A percentile compares a stretch with the other conserved stretches of the same genome.
Evolutionary conservation across 2,329 filamentous ascomycete species (phyloP).

Genomic region (Aspergillus sp.): DNA sequence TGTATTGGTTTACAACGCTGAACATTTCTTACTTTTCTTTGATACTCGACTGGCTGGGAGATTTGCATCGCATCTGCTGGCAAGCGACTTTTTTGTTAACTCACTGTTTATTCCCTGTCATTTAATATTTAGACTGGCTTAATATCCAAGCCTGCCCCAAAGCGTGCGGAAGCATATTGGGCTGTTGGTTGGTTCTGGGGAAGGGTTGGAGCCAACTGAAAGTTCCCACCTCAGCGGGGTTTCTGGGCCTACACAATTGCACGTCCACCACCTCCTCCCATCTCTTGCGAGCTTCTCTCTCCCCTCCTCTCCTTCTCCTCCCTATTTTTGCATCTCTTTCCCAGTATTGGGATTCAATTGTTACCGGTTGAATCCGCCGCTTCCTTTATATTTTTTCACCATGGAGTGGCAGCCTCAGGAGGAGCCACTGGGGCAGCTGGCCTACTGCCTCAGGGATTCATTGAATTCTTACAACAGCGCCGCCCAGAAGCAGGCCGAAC

Average conservation of each 20-base stretch:
- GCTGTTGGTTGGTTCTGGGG: conserved; percentile 10
- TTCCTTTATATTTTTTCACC: conserved; percentile 12
- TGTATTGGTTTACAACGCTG: neutral
- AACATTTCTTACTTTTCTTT: conserved; percentile 2
- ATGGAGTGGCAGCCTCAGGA: conserved; percentile 94
- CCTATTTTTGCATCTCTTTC: conserved; percentile 9
- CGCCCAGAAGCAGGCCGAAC: conserved; percentile 85
- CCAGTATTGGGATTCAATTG: conserved; percentile 11
- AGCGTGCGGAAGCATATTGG: neutral
- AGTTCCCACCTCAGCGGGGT: conserved; percentile 22
- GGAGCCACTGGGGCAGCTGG: conserved; percentile 85
- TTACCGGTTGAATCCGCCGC: conserved; percentile 1
- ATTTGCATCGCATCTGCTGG: neutral
- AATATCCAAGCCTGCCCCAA: neutral
- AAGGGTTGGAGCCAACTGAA: conserved; percentile 16
- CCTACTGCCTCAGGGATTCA: conserved; percentile 86
- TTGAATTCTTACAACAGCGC: conserved; percentile 77
- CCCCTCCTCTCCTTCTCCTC: conserved; percentile 2
- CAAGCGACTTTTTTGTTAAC: neutral
- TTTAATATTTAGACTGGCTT: neutral
- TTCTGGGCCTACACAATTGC: conserved; percentile 20
- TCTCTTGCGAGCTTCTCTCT: conserved; percentile 11
- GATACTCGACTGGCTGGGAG: neutral
- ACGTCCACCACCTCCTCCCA: conserved; percentile 3
- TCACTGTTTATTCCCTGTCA: neutral